Base-by-base conservation (phyloP, 108 stramenopile species). In the Cyclotella atomus region DNA sequence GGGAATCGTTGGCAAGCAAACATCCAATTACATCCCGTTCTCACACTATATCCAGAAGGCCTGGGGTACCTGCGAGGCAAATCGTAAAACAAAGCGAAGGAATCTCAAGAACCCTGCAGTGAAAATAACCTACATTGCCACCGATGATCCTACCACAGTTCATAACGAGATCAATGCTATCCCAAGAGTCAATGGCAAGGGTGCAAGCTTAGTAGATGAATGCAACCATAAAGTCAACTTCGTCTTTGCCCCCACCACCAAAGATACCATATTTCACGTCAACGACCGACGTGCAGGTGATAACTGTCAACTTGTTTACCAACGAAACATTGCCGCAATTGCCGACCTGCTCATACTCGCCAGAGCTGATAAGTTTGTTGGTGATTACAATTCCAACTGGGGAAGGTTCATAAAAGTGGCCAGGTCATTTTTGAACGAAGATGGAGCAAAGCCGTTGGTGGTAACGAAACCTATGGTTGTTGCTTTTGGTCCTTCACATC, bases 141-240 rank as follows among this genome's bases (percentile, higher is more conserved):
- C 73, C 6, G 60, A 76, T 52, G 75, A 76, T 36, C 75, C 75
- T 9, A 10, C 12, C 1, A 38, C 36, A 3, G 59, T 76, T 21
- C 21, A 53, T 6, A 10, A 36, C 23, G 79, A 81, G 52, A 57
- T 82, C 15, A 25, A 60, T 8, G 75, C 84, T 32, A 78, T 94
- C 8, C 85, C 86, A 38, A 87, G 91, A 82, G 56, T 57, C 2
- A 91, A 91, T 65, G 82, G 62, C 23, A 56, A 45, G 0, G 84
- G 82, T n/a, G 35, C 65, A 7, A 76, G 65, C 49, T 35, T 78
- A n/a, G 54, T 68, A 23, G 65, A 68, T 19, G 70, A 71, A 71
- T 93, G 93, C n/a, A 32, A 14, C 64, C 84, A 93, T 20, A 88
- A 93, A 46, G 63, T 79, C 36, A 65, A 65, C 14, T 79, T 79